Conservation (phyloP, 2,329 filamentous ascomycete species). For the Arthrobotrys megalospora region DNA sequence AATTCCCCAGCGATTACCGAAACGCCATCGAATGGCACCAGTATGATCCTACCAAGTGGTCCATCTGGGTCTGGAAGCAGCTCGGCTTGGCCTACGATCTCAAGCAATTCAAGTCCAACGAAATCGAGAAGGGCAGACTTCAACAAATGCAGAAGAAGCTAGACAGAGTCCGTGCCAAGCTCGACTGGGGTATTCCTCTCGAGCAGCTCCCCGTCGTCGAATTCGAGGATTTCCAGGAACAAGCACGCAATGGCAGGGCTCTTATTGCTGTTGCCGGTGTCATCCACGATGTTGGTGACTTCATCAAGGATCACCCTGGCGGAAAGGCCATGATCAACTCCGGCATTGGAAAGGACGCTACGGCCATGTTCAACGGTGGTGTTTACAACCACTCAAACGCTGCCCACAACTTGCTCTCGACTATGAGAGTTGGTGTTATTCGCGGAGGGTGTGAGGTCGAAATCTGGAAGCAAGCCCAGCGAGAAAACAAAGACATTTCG, state of each 20-base stretch:
- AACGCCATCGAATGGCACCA: conserved; percentile 93
- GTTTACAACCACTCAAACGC: conserved; percentile 92
- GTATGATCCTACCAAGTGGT: conserved; percentile 93
- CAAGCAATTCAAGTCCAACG: conserved; percentile 91
- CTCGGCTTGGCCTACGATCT: conserved; percentile 87
- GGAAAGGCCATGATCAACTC: conserved; percentile 88
- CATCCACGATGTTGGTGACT: conserved; percentile 85
- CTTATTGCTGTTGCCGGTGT: conserved; percentile 85
- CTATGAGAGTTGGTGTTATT: conserved; percentile 89
- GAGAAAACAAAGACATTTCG: conserved; percentile 83
- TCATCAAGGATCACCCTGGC: conserved; percentile 91
- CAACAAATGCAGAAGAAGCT: conserved; percentile 95
- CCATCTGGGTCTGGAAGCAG: conserved; percentile 87
- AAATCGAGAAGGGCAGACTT: conserved; percentile 91
- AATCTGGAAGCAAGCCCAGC: conserved; percentile 90
- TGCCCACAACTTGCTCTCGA: conserved; percentile 88
- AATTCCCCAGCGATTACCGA: conserved; percentile 93
- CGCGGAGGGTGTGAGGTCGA: conserved; percentile 90
- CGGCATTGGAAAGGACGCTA: conserved; percentile 88
- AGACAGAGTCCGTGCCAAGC: conserved; percentile 83
- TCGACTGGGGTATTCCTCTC: conserved; percentile 89
- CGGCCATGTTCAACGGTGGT: conserved; percentile 91
- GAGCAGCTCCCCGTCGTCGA: conserved; percentile 87
- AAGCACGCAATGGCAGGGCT: conserved; percentile 82
- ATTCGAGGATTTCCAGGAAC: conserved; percentile 87